phyloP scores from a whole-genome alignment of 1,284 basidiomycete genomes.

The Sporisorium scitamineum region DNA sequence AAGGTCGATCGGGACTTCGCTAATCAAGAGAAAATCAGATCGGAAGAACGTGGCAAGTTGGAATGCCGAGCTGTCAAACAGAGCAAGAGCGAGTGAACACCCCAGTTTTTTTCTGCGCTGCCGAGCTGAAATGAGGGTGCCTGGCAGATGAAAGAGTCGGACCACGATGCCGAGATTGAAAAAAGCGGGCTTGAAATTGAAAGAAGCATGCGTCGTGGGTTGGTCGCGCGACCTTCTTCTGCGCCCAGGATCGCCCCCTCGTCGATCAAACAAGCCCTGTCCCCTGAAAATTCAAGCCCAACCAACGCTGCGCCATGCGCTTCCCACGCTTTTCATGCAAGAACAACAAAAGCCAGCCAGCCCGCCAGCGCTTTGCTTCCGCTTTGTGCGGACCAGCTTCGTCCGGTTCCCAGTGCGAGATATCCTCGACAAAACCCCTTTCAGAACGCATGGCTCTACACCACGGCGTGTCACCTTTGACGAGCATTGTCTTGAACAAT shows the following conservation, averaged over 20 bases:
- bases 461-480: background rate
- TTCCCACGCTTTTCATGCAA: background rate
- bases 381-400: background rate
- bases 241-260: background rate
- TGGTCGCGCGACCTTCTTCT: background rate
- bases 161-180: no score
- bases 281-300: constrained; percentile 13
- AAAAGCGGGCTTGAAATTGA: no score
- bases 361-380: no score
- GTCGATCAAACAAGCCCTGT: constrained; percentile 16
- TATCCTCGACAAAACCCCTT: background rate
- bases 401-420: background rate
- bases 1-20: background rate
- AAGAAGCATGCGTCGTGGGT: no score
- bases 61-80: background rate
- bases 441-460: background rate
- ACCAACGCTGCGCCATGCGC: no score
- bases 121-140: background rate
- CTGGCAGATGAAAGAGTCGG: background rate
- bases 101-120: background rate
- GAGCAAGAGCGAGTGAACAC: background rate
- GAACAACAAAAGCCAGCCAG: no score
- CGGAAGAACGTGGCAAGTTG: background rate
- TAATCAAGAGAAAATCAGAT: background rate
- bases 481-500: no score